Evolutionary conservation across 257 asterid species (phyloP).

Genomic region (Lycium ferocissimum): DNA sequence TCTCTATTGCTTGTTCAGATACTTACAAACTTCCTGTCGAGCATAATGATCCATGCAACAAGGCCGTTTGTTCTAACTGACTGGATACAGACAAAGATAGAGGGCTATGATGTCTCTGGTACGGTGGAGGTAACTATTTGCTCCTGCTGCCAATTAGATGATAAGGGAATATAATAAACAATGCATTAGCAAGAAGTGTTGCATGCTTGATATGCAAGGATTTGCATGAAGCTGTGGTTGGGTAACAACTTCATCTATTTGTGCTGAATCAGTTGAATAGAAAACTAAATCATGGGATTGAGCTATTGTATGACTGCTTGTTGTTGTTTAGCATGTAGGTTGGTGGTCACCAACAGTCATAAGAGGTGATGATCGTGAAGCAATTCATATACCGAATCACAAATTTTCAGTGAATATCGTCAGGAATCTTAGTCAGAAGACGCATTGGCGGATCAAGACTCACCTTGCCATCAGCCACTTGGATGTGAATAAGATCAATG

Average conservation of each 20-base stretch:
- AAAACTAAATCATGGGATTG: constrained; percentile 10
- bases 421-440: constrained; percentile 85
- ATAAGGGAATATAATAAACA: not conserved
- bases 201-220: constrained; percentile 14
- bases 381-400: constrained; percentile 96
- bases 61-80: constrained; percentile 88
- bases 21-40: constrained; percentile 95
- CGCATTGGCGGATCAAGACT: constrained; percentile 95
- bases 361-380: constrained; percentile 98
- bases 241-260: not conserved
- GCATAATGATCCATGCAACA: constrained; percentile 97
- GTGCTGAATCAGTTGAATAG: constrained; percentile 1
- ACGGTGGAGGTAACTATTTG: constrained; percentile 81
- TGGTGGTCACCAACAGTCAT: constrained; percentile 98
- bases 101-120: constrained; percentile 98
- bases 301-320: constrained; percentile 14
- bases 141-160: not conserved
- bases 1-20: constrained; percentile 58
- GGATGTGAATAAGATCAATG: constrained; percentile 89
- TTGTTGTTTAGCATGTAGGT: constrained; percentile 74
- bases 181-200: not conserved
- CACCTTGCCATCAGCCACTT: constrained; percentile 88
- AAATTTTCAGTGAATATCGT: constrained; percentile 89
- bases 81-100: constrained; percentile 97
- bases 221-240: constrained; percentile 16